A percentile compares a stretch with the other conserved stretches of the same genome.
These are phyloP conservation scores for Luvunga scandens DNA, from an alignment of 345 rosid genomes.

Conservation along the genomic window DNA sequence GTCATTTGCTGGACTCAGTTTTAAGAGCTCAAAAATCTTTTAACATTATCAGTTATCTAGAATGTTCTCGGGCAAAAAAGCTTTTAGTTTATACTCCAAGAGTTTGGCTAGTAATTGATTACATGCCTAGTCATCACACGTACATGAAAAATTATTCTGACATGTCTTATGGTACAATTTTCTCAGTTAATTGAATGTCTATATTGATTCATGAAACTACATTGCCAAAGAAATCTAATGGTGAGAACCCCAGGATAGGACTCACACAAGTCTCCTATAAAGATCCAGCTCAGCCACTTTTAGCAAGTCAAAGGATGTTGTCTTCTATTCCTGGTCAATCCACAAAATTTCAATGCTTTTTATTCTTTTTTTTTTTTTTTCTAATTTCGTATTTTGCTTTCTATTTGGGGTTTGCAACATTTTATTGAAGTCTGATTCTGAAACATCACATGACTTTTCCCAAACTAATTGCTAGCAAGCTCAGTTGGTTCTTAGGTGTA, in stretches of 20 bases:
- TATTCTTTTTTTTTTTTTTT: no score
- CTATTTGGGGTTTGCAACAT: neutral
- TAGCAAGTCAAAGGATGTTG: neutral
- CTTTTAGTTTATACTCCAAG: neutral
- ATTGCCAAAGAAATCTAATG: neutral
- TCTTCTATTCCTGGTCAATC: neutral
- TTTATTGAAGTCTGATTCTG: neutral
- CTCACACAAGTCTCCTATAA: neutral
- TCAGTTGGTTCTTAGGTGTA: neutral
- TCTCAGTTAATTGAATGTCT: neutral
- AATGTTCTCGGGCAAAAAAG: neutral
- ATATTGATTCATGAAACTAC: neutral
- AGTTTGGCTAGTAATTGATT: neutral
- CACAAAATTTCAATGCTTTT: neutral
- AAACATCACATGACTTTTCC: neutral
- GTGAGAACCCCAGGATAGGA: neutral
- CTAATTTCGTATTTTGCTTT: neutral
- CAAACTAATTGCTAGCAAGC: neutral
- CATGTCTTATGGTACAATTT: neutral
- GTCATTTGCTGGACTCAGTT: neutral
- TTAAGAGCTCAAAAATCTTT: neutral
- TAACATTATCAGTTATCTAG: neutral
- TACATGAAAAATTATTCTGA: no score
- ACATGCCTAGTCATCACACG: neutral
- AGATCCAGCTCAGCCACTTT: neutral